A percentile compares a stretch with the other conserved stretches of the same genome.
These are phyloP conservation scores for Chrysanthemum lavandulifolium DNA, from an alignment of 129 eudicot species.

Conservation along the genomic window DNA sequence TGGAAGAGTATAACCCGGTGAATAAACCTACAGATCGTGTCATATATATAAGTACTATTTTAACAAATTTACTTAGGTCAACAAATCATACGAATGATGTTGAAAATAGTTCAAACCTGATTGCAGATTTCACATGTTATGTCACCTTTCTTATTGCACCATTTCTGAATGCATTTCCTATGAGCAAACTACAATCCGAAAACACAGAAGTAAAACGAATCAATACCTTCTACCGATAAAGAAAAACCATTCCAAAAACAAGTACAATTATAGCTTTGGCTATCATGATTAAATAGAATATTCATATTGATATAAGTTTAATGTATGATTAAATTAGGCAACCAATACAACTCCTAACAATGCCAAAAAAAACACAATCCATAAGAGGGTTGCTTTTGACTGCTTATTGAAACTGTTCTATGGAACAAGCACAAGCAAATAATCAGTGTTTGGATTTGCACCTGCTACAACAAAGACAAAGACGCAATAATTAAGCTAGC, in stretches of 20 bases:
- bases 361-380: background rate
- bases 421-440: no score
- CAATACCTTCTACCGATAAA: background rate
- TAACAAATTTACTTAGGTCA: background rate
- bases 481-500: no score
- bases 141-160: conserved; percentile 88
- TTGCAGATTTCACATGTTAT: conserved; percentile 83
- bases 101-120: conserved; percentile 45
- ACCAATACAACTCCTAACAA: conserved; percentile 1
- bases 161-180: conserved; percentile 83
- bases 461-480: no score
- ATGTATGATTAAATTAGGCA: background rate
- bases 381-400: background rate
- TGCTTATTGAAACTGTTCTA: no score
- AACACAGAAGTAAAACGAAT: background rate
- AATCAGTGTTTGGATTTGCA: no score
- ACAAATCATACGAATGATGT: background rate
- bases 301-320: background rate
- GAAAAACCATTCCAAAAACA: background rate
- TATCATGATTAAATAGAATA: background rate
- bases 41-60: conserved; percentile 1
- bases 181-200: conserved; percentile 67
- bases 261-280: background rate
- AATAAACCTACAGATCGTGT: conserved; percentile 43
- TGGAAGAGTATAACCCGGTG: conserved; percentile 65